phyloP scores from a whole-genome alignment of 306 rosid genomes.

The Astragalus membranaceus region DNA sequence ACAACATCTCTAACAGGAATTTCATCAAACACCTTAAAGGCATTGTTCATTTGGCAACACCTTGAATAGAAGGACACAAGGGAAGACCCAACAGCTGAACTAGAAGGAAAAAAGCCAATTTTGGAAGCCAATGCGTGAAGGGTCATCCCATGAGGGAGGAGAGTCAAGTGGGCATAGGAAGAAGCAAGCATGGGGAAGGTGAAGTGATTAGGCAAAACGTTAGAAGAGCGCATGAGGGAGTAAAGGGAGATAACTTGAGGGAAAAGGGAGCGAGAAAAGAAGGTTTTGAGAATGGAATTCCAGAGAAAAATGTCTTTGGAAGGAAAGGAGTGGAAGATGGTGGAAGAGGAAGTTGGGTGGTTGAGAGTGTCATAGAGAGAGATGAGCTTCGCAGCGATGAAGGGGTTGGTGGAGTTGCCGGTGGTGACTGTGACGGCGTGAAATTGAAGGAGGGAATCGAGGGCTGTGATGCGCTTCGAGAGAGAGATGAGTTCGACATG shows the following conservation, averaged over 20 bases:
- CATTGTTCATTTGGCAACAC: conserved; percentile 44
- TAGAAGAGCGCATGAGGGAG: conserved; percentile 48
- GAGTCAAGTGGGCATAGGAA: conserved; percentile 42
- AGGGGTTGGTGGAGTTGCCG: conserved; percentile 66
- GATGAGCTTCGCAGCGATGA: conserved; percentile 68
- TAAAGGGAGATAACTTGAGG: conserved; percentile 33
- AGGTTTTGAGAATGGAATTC: conserved; percentile 74
- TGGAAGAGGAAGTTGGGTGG: conserved; percentile 31
- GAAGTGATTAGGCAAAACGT: conserved; percentile 38
- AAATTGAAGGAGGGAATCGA: conserved; percentile 41
- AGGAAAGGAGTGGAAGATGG: conserved; percentile 36
- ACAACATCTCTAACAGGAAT: conserved; percentile 57
- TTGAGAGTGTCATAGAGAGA: conserved; percentile 49
- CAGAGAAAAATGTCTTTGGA: conserved; percentile 53
- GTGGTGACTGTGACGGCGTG: conserved; percentile 59
- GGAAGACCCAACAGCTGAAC: conserved; percentile 56
- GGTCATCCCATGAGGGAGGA: conserved; percentile 32
- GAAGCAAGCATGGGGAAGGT: conserved; percentile 58
- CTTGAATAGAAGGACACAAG: conserved; percentile 51
- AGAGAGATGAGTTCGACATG: conserved; percentile 30
- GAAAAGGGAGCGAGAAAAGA: conserved; percentile 47
- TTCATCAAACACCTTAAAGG: conserved; percentile 54
- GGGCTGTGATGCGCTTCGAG: conserved; percentile 30
- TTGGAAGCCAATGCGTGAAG: conserved; percentile 55
- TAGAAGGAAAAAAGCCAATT: conserved; percentile 31